phyloP scores from a whole-genome alignment of 1,284 basidiomycete genomes.

The Schizophyllum amplum region DNA sequence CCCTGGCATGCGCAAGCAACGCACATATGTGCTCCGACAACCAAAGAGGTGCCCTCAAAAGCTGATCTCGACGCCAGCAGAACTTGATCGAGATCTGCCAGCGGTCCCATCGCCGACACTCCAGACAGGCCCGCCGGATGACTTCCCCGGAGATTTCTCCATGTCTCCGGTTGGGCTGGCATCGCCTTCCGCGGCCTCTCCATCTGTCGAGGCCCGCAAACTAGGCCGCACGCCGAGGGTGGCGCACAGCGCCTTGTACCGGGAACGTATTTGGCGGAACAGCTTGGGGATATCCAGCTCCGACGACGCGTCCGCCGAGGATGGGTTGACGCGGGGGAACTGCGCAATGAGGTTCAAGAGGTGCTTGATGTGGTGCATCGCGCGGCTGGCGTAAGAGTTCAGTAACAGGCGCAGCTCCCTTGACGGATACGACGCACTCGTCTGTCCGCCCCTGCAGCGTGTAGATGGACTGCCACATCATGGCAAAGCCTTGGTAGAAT shows the following conservation, averaged over 20 bases:
- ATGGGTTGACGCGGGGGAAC: constrained; percentile 76
- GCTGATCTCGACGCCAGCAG: too few relatives aligned
- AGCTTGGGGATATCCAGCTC: constrained; percentile 71
- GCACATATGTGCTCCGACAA: too few relatives aligned
- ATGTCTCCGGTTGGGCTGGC: too few relatives aligned
- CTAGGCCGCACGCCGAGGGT: constrained; percentile 71
- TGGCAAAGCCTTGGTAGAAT: constrained; percentile 83
- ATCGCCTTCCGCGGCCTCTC: too few relatives aligned
- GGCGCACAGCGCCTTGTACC: constrained; percentile 83
- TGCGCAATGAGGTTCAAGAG: constrained; percentile 65
- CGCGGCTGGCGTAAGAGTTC: constrained; percentile 36
- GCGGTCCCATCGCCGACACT: too few relatives aligned
- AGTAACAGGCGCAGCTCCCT: background rate
- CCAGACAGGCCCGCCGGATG: too few relatives aligned
- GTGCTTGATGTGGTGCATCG: constrained; percentile 54
- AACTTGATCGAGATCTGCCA: too few relatives aligned
- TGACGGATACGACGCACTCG: constrained; percentile 32
- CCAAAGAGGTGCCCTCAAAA: too few relatives aligned
- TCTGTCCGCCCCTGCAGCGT: constrained; percentile 30
- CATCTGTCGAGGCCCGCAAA: constrained; percentile 28
- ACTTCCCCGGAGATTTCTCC: too few relatives aligned
- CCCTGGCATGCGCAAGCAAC: too few relatives aligned
- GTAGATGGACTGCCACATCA: constrained; percentile 54
- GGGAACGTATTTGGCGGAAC: constrained; percentile 78
- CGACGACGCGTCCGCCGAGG: constrained; percentile 27